phyloP scores from a whole-genome alignment of 164 flowering plant genomes.

The Stephania japonica region DNA sequence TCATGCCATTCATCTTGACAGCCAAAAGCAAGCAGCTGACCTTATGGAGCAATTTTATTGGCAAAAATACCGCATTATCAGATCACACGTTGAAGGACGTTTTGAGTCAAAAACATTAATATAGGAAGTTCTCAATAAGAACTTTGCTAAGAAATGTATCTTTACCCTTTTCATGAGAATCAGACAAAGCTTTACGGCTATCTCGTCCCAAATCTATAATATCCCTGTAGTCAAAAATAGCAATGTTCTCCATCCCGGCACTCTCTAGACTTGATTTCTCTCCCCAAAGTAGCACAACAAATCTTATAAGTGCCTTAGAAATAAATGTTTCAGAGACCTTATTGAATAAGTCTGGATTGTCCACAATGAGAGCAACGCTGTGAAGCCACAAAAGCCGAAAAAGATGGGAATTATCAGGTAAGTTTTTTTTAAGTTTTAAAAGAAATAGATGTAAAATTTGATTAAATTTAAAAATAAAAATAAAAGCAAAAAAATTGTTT shows the following conservation, averaged over 20 bases:
- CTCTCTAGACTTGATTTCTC: slow-evolving; percentile 49
- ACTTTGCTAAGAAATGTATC: neutral
- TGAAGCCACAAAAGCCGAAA: slow-evolving; percentile 9
- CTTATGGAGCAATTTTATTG: neutral
- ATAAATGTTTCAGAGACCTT: slow-evolving; percentile 47
- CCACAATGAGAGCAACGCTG: slow-evolving; percentile 87
- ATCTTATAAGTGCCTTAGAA: slow-evolving; percentile 42
- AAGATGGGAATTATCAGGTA: slow-evolving; percentile 1
- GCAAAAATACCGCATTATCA: neutral
- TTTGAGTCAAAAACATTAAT: neutral
- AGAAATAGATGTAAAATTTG: neutral
- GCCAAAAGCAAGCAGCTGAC: neutral
- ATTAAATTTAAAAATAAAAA: neutral
- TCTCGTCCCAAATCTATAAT: slow-evolving; percentile 57
- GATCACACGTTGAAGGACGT: neutral
- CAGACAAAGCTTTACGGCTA: slow-evolving; percentile 35
- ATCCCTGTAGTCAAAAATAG: slow-evolving; percentile 59
- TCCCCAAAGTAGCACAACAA: slow-evolving; percentile 86
- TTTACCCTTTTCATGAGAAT: slow-evolving; percentile 52
- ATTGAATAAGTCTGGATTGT: slow-evolving; percentile 61
- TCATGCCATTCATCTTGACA: neutral
- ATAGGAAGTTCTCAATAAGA: neutral
- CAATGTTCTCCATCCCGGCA: slow-evolving; percentile 24
- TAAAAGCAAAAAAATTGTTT: neutral
- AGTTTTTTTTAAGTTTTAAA: neutral